Evolutionary conservation across 495 filamentous ascomycete species (phyloP).

Genomic region (Cercophora sp.): DNA sequence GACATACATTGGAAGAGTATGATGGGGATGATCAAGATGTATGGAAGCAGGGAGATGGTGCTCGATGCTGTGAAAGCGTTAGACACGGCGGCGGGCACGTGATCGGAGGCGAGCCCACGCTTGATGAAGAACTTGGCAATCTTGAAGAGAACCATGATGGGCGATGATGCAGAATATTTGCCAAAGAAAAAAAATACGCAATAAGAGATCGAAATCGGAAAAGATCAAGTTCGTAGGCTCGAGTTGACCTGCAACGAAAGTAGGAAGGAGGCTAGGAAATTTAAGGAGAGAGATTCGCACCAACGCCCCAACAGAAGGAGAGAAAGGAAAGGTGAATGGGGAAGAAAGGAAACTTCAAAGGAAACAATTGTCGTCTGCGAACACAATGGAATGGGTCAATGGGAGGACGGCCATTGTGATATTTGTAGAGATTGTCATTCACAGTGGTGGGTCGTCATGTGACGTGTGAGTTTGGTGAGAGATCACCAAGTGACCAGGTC

Average conservation of each 20-base stretch:
- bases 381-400: neutral
- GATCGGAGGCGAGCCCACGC: slow-evolving; percentile 6
- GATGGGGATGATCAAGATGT: slow-evolving; percentile 24
- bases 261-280: neutral
- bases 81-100: neutral
- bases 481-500: too few species aligned
- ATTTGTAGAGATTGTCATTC: slow-evolving; percentile 1
- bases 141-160: slow-evolving; percentile 13
- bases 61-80: slow-evolving; percentile 12
- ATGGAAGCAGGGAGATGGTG: slow-evolving; percentile 14
- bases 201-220: neutral
- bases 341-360: slow-evolving; percentile 6
- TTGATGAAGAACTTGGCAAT: slow-evolving; percentile 16
- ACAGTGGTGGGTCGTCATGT: neutral
- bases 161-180: neutral
- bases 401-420: neutral
- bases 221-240: neutral
- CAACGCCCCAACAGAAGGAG: slow-evolving; percentile 2
- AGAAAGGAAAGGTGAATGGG: slow-evolving; percentile 1
- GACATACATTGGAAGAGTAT: slow-evolving; percentile 23
- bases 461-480: neutral
- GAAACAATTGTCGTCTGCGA: neutral
- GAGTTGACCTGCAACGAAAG: slow-evolving; percentile 21
- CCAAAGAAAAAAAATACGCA: too few species aligned
- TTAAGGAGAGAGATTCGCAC: neutral